Evolutionary conservation across 1,284 basidiomycete species (phyloP), one percentile per base, ranked within the genome.

Genomic region (Wallemia hederae): DNA sequence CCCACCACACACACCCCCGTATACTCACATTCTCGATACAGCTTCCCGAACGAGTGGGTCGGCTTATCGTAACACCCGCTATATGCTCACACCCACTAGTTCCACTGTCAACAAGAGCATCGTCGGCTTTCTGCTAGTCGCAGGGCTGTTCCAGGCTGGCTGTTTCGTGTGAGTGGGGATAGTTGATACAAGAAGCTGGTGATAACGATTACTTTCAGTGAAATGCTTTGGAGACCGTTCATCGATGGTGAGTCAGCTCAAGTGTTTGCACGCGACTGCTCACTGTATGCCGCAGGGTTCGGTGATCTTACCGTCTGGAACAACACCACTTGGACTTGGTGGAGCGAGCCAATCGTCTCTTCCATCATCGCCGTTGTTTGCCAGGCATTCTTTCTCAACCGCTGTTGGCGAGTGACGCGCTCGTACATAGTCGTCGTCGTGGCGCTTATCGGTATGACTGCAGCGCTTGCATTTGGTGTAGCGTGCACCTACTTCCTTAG

Each of bases 21-120:
- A 26, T 56, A 58, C 14, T 25, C 56, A 58, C 56, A 28, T 9
- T n/a, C 33, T 34, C n/a, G 14, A n/a, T 34, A 19, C 11, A 58
- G 56, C 56, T 58, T 58, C 25, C 56, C 56, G 14, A 58, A 58
- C 25, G 56, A 58, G 56, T 58, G 25, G n/a, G 56, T 58, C 24
- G n/a, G 11, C 14, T 27, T 26, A 3, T 24, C 24, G 17, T 55
- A 19, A 5, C 49, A 55, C 11, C 22, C 25, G 33, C 33, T 55
- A 5, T 19, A 26, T 19, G 49, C 49, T 55, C 49, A 24, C 25
- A 55, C n/a, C 22, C 5, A 27, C 3, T 15, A 58, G 56, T 24
- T 58, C 25, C n/a, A 58, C 14, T 2, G 15, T 27, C 27, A 58
- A 27, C 56, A 49, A 49, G 39, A 22, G 39, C 39, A 22, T 58